Conservation (phyloP, 2,329 filamentous ascomycete genomes). For the Ophiostoma ips region DNA sequence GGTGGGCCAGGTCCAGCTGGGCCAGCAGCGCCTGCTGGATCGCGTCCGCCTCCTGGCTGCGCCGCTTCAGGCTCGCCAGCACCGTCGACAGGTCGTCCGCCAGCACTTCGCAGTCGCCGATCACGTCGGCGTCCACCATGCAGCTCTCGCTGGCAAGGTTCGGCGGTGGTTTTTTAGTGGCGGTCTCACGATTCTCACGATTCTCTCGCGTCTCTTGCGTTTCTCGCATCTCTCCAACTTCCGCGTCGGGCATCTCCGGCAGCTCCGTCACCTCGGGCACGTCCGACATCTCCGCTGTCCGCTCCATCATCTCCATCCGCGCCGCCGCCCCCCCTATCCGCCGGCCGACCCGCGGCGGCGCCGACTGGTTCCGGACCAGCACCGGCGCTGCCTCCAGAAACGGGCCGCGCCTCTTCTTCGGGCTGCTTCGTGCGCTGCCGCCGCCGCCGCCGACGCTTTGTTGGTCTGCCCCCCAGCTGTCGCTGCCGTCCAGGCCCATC, state of each 20-base stretch:
- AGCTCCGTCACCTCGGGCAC: not conserved
- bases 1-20: slow-evolving; percentile 7
- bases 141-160: not conserved
- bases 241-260: not conserved
- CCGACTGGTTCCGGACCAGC: not conserved
- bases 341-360: not conserved
- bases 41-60: slow-evolving; percentile 41
- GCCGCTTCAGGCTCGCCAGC: slow-evolving; percentile 35
- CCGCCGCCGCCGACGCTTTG: not conserved
- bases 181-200: not conserved
- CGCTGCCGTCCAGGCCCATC: not conserved
- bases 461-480: not conserved
- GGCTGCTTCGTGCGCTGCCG: not conserved
- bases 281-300: not conserved
- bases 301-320: not conserved
- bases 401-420: not conserved
- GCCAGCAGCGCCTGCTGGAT: slow-evolving; percentile 37
- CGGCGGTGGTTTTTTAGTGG: not conserved
- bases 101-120: slow-evolving; percentile 26
- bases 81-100: slow-evolving; percentile 36
- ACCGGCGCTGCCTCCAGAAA: slow-evolving; percentile 2
- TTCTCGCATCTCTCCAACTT: too few species aligned
- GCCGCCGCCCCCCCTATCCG: not conserved
- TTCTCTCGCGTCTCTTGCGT: too few species aligned
- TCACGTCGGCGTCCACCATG: too few species aligned